A percentile compares a stretch with the other conserved stretches of the same genome.
phyloP scores from a whole-genome alignment of 331 rosid species.

The Ulmus americana region DNA sequence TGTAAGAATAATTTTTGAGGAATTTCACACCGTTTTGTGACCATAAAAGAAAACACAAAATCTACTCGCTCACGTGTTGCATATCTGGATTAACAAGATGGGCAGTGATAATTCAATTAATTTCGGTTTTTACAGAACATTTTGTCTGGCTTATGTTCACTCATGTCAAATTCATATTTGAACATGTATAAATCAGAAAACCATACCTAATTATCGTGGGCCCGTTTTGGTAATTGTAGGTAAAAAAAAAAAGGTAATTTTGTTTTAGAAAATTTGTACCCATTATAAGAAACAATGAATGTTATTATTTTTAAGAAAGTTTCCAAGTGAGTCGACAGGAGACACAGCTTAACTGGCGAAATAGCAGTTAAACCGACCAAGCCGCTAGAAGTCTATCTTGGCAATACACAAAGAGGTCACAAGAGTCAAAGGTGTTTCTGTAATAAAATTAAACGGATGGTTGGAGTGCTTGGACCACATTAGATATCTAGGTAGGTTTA shows the following conservation, averaged over 20 bases:
- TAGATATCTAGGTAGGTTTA: no score
- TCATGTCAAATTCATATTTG: not conserved
- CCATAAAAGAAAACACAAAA: not conserved
- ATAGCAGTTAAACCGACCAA: no score
- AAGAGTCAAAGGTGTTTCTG: not conserved
- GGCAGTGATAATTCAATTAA: not conserved
- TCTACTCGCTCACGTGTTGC: not conserved
- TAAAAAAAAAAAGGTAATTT: not conserved
- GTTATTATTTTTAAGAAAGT: no score
- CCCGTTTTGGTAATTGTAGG: not conserved
- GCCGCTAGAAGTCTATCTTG: not conserved
- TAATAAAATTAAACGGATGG: conserved; percentile 3
- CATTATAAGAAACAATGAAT: not conserved
- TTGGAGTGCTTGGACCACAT: conserved; percentile 37
- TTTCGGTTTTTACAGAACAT: not conserved
- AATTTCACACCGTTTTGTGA: not conserved
- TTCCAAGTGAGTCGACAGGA: no score
- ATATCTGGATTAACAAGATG: not conserved
- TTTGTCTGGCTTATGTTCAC: not conserved
- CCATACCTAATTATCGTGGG: not conserved
- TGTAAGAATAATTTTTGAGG: not conserved
- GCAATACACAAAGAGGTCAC: not conserved
- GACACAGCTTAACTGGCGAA: no score
- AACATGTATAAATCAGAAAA: not conserved
- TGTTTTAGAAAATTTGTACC: not conserved